phyloP scores from a whole-genome alignment of 1,139 yeast genomes.

The Petasospora rhodanensis region DNA sequence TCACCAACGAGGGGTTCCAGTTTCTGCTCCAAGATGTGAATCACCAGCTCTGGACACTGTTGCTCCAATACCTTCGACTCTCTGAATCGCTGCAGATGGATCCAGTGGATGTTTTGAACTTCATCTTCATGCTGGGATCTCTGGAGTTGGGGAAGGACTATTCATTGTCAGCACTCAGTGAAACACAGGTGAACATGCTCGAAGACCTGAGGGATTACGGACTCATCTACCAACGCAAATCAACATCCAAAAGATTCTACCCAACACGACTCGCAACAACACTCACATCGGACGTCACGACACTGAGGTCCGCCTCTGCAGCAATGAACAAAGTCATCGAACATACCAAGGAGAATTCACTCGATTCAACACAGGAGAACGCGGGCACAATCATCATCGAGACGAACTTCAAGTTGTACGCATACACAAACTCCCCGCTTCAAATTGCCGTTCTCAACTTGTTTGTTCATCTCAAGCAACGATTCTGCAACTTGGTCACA shows the following conservation, averaged over 20 bases:
- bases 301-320: constrained; percentile 63
- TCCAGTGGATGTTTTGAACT: constrained; percentile 92
- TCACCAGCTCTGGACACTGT: constrained; percentile 91
- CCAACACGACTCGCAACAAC: constrained; percentile 93
- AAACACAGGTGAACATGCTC: constrained; percentile 81
- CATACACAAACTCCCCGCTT: constrained; percentile 91
- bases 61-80: constrained; percentile 81
- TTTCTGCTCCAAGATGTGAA: constrained; percentile 87
- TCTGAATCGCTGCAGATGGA: constrained; percentile 87
- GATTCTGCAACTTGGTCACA: constrained; percentile 89
- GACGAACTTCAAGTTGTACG: constrained; percentile 88
- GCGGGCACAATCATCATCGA: constrained; percentile 79
- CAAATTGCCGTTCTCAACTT: constrained; percentile 90
- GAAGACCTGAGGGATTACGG: constrained; percentile 92
- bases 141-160: constrained; percentile 88
- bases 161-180: constrained; percentile 63
- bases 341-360: constrained; percentile 30
- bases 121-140: constrained; percentile 89
- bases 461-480: constrained; percentile 76
- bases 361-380: constrained; percentile 23
- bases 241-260: constrained; percentile 62
- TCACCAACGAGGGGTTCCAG: constrained; percentile 91
- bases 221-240: constrained; percentile 70
- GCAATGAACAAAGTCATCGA: constrained; percentile 61
- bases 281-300: constrained; percentile 77